phyloP scores from a whole-genome alignment of 2,329 filamentous ascomycete genomes.

The Daldinia sp. region DNA sequence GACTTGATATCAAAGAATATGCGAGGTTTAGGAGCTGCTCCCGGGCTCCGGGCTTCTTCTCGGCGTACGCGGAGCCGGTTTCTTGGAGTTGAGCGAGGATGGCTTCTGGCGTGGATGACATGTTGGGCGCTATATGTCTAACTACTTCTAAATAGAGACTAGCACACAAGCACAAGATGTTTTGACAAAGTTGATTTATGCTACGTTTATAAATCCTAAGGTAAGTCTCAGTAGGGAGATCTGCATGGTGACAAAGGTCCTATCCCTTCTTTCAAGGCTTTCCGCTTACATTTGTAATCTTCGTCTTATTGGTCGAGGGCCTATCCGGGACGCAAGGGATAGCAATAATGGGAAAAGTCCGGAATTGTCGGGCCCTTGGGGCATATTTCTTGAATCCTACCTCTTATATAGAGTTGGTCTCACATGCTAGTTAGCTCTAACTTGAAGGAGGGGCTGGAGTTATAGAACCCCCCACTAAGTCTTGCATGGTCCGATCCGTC shows the following conservation, averaged over 20 bases:
- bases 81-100: slow-evolving; percentile 39
- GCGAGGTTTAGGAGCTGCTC: slow-evolving; percentile 55
- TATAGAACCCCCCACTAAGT: too few relatives aligned
- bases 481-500: too few relatives aligned
- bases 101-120: slow-evolving; percentile 23
- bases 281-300: neutral
- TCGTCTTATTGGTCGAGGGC: neutral
- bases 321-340: too few relatives aligned
- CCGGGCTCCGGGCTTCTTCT: slow-evolving; percentile 52
- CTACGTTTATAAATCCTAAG: too few relatives aligned
- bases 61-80: slow-evolving; percentile 51
- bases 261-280: neutral
- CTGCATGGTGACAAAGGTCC: too few relatives aligned
- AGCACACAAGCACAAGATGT: neutral
- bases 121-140: neutral
- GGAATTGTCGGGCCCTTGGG: too few relatives aligned
- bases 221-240: too few relatives aligned
- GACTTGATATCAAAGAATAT: slow-evolving; percentile 50
- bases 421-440: too few relatives aligned
- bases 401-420: too few relatives aligned
- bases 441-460: too few relatives aligned
- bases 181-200: neutral
- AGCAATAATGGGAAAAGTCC: too few relatives aligned
- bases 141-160: neutral
- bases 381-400: too few relatives aligned